Conservation (phyloP, 176 grass and related monocot species). For the Puya raimondii region DNA sequence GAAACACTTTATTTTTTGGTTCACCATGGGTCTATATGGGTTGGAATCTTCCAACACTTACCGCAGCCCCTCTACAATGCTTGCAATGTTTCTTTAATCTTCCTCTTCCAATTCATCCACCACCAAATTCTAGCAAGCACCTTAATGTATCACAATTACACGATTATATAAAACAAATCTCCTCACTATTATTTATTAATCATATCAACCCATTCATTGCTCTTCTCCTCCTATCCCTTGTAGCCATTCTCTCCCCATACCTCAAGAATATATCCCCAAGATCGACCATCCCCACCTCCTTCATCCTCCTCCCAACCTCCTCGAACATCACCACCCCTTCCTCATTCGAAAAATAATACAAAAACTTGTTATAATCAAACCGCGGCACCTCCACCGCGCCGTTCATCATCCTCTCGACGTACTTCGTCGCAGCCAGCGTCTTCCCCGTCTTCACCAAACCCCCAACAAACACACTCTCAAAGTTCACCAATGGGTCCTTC, state of each 20-base stretch:
- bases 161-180: no score
- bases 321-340: slow-evolving; percentile 58
- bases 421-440: slow-evolving; percentile 66
- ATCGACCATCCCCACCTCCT: slow-evolving; percentile 47
- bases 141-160: no score
- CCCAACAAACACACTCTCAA: slow-evolving; percentile 78
- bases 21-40: no score
- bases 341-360: slow-evolving; percentile 67
- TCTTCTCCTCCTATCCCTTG: slow-evolving; percentile 61
- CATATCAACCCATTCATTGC: slow-evolving; percentile 37
- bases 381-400: slow-evolving; percentile 58
- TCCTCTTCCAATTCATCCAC: no score
- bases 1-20: no score
- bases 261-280: slow-evolving; percentile 61
- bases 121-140: no score
- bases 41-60: no score
- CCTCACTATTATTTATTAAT: not conserved
- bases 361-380: slow-evolving; percentile 80
- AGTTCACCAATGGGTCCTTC: slow-evolving; percentile 55
- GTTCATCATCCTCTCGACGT: slow-evolving; percentile 70
- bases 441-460: slow-evolving; percentile 72
- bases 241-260: slow-evolving; percentile 79
- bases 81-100: no score
- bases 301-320: slow-evolving; percentile 48
- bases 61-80: no score